These are phyloP conservation scores for Tritrichomonas musculus DNA, from an alignment of 208 protist genomes.

Conservation along the genomic window DNA sequence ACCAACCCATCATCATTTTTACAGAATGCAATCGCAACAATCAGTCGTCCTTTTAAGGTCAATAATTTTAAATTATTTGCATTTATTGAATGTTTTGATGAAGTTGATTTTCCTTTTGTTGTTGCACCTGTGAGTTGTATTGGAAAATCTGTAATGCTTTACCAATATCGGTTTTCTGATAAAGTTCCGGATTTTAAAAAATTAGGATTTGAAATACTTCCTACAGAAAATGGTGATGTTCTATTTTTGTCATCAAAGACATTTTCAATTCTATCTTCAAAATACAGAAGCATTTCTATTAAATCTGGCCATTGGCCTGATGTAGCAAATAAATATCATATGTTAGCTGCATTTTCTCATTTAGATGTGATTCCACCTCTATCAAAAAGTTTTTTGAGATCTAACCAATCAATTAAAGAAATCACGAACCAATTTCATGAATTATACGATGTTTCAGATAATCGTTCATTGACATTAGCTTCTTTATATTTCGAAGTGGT, in stretches of 20 bases:
- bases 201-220: neutral
- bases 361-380: neutral
- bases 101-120: neutral
- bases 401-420: neutral
- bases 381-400: neutral
- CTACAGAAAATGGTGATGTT: neutral
- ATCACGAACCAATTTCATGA: neutral
- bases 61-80: neutral
- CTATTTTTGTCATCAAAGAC: neutral
- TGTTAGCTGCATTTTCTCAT: conserved; percentile 12
- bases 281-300: neutral
- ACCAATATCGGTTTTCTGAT: neutral
- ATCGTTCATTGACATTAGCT: neutral
- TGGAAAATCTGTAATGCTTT: neutral
- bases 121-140: neutral
- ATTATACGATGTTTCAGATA: neutral
- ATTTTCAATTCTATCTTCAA: neutral
- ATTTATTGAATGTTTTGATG: neutral
- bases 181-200: neutral
- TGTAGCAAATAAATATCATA: neutral
- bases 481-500: neutral
- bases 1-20: conserved; percentile 22
- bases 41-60: neutral
- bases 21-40: neutral
- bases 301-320: neutral